Evolutionary conservation across 768 basidiomycete species (phyloP), one percentile per base, ranked within the genome.

Genomic region (Dioszegia crocea): DNA sequence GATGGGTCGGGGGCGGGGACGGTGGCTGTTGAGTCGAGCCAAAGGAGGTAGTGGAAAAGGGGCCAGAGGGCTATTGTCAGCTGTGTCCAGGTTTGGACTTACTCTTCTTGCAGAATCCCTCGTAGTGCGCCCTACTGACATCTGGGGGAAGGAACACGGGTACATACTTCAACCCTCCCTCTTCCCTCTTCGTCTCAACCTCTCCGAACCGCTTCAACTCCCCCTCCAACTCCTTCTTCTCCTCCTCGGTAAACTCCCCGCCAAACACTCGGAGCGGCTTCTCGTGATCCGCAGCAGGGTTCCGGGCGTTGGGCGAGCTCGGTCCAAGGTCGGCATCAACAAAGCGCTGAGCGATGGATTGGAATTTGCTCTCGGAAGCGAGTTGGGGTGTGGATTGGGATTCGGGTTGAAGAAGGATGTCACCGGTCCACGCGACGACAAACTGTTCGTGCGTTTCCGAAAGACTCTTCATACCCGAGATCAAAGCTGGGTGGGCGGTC

Each of bases 91-190:
- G 49, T 39, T 24, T 14, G 0, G 40, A 84, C 88, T 77, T 68
- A 93, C 91, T 94, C 71, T 88, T 86, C 77, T 99, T 99, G 83
- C 93, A 97, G 76, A 96, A 97, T 0, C 92, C 93, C 66, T 98
- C 92, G 74, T 97, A 96, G 75, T 96, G 92, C 0, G 87, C 90
- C 68, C 91, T 89, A 21, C 90, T 91, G 38, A 91, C 84, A 74
- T 87, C 76, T 41, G 67, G 68, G 2, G 73, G 71, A 17, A 77
- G 62, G 63, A 77, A 96, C 12, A 99, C 89, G 4, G 94, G 92
- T 6, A 89, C 84, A 66, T 90, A 96, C 14, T 79, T 82, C 47
- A 88, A 85, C 70, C 82, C 84, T 5, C 64, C 71, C 12, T 61
- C 75, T 31, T 79, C 76, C 3, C 46, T 43, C 44, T 80, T 76